Conservation (phyloP, 2,329 filamentous ascomycete species). For the Fusarium pseudoanthophilum region DNA sequence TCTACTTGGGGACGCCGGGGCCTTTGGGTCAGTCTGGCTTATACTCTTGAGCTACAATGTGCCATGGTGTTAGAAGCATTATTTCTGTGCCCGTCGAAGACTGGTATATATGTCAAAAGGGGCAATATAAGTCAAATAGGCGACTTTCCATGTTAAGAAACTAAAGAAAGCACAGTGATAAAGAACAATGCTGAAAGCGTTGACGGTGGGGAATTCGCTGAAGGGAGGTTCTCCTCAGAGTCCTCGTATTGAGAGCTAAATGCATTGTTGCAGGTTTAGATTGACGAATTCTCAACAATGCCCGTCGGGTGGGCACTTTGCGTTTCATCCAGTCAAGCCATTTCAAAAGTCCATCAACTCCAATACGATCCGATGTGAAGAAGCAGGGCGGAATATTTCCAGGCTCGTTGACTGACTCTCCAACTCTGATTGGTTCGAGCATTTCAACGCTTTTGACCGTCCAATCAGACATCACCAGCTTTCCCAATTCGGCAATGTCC, state of each 20-base stretch:
- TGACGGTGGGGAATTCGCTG: rapidly evolving
- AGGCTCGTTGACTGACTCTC: neutral
- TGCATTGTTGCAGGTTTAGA: rapidly evolving
- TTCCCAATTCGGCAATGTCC: neutral
- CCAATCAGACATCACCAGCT: neutral
- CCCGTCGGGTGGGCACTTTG: neutral
- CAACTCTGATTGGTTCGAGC: neutral
- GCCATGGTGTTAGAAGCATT: rapidly evolving
- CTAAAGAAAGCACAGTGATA: rapidly evolving
- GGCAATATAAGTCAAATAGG: rapidly evolving
- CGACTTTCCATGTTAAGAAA: rapidly evolving
- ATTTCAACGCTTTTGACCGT: no score
- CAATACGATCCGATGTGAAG: neutral
- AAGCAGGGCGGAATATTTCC: neutral
- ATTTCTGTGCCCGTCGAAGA: neutral
- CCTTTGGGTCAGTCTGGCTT: rapidly evolving
- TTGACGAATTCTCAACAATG: neutral
- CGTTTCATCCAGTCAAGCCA: neutral
- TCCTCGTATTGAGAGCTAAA: neutral
- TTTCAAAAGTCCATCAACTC: neutral
- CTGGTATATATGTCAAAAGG: rapidly evolving
- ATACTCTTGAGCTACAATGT: rapidly evolving
- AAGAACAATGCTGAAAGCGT: neutral
- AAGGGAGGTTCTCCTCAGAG: neutral
- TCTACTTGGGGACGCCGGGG: neutral